Base-by-base conservation (phyloP, 176 grass and related monocot genomes). In the Canna indica region DNA sequence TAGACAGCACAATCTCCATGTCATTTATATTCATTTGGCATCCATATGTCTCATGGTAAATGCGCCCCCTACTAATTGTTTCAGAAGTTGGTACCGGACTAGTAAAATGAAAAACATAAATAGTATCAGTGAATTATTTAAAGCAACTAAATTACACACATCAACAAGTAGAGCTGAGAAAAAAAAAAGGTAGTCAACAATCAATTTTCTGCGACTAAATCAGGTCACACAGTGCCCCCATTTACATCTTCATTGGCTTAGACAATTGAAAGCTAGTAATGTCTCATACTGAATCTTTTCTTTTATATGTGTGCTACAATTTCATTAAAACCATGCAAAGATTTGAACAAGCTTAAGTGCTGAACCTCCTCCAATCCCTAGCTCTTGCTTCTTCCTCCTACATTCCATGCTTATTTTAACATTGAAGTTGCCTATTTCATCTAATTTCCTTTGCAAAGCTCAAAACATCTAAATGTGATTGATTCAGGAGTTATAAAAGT, bases 1-100 rank as follows among this genome's bases (percentile, higher is more conserved):
- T 92, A 41, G 93, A 97, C 14, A 97, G 80, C 35, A 97, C 88
- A 56, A 97, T 92, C 54, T 97, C 93, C 93, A 97, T 97, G 65
- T 97, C 93, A 41, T 92, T 97, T 83, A 92, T 76, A 84, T 97
- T 97, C 93, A 92, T 97, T 81, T 97, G 93, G 75, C 93, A 97
- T 59, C 93, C 93, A 61, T 97, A 97, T 46, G 93, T 97, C 65
- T 97, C 88, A 54, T 97, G 93, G 79, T 97, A 97, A 77, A 97
- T 97, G 47, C 88, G 86, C 4, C 93, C 86, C 77, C 86, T 97
- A 68, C 75, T 83, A 57, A 38, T 36, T 0, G 22, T 75, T n/a
- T 75, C 50, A 29, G 63, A 62, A 76, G 54, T 77, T 77, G 86
- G 68, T 30, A 65, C 77, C 77, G 86, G 81, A 79, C 93, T 92